Conservation (phyloP, 495 filamentous ascomycete species). For the Hamigera avellanea region DNA sequence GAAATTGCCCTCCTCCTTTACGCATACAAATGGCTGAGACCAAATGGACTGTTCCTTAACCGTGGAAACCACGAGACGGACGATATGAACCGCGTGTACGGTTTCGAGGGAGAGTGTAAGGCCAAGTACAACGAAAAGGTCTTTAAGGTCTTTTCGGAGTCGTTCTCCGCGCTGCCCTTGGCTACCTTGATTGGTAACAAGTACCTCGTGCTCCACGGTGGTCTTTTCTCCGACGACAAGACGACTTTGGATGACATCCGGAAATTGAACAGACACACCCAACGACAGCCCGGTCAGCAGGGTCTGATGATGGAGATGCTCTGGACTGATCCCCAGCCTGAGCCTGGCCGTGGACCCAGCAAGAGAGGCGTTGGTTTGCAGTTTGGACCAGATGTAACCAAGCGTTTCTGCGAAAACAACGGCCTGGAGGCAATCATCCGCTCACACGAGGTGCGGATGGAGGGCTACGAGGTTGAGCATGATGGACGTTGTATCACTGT, state of each 20-base stretch:
- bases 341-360: constrained; percentile 80
- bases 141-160: constrained; percentile 97
- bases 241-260: constrained; percentile 85
- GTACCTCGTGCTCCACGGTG: constrained; percentile 89
- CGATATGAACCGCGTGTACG: constrained; percentile 98
- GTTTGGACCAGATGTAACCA: constrained; percentile 94
- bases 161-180: constrained; percentile 87
- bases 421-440: constrained; percentile 90
- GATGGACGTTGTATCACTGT: constrained; percentile 97
- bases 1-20: constrained; percentile 92
- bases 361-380: constrained; percentile 95
- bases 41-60: constrained; percentile 86
- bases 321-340: constrained; percentile 90
- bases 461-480: constrained; percentile 95
- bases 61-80: constrained; percentile 98
- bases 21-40: constrained; percentile 91
- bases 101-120: constrained; percentile 96
- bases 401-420: constrained; percentile 93
- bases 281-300: constrained; percentile 88
- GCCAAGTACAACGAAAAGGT: constrained; percentile 93
- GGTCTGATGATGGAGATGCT: constrained; percentile 99
- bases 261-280: constrained; percentile 81
- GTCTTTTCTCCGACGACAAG: constrained; percentile 96
- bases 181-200: constrained; percentile 88
- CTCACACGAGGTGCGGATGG: constrained; percentile 96